These are phyloP conservation scores for Arxiozyma telluris DNA, from an alignment of 1,139 yeast species.

Conservation along the genomic window DNA sequence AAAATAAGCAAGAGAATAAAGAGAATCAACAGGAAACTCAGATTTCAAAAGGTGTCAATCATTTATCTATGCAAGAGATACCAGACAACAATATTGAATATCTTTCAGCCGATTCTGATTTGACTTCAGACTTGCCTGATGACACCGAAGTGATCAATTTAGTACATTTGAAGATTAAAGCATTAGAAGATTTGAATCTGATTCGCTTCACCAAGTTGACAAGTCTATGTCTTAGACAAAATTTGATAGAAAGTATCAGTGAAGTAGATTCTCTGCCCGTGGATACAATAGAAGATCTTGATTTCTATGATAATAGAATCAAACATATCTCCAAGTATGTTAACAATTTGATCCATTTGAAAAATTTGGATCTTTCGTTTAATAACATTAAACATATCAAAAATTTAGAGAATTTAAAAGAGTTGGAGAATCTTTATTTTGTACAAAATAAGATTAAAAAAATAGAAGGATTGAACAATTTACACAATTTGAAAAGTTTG, in stretches of 20 bases:
- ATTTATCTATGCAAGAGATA: slow-evolving; percentile 34
- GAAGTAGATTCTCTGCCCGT: slow-evolving; percentile 57
- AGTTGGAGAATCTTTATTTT: slow-evolving; percentile 63
- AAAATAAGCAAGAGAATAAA: too few species aligned
- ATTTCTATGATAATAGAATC: slow-evolving; percentile 85
- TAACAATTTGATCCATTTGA: slow-evolving; percentile 50
- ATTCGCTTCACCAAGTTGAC: slow-evolving; percentile 50
- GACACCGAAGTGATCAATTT: slow-evolving; percentile 66
- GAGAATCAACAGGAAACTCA: not conserved
- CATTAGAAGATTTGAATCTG: slow-evolving; percentile 59
- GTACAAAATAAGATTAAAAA: slow-evolving; percentile 81
- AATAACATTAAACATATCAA: slow-evolving; percentile 84
- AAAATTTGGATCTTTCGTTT: slow-evolving; percentile 72
- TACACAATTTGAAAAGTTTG: slow-evolving; percentile 54
- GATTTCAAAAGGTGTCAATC: not conserved
- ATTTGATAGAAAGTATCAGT: slow-evolving; percentile 62
- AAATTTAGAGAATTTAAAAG: slow-evolving; percentile 55
- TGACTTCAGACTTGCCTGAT: slow-evolving; percentile 51
- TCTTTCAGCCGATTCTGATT: slow-evolving; percentile 44
- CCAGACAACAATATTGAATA: slow-evolving; percentile 44
- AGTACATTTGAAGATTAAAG: slow-evolving; percentile 65
- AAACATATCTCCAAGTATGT: slow-evolving; percentile 68
- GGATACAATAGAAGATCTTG: slow-evolving; percentile 63
- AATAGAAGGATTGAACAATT: slow-evolving; percentile 56
- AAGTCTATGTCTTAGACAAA: slow-evolving; percentile 71